Percentiles rank a stretch among this genome's conserved stretches.
Evolutionary conservation across 169 alveolate genomes (phyloP).

Genomic region (Plasmodium chabaudi): DNA sequence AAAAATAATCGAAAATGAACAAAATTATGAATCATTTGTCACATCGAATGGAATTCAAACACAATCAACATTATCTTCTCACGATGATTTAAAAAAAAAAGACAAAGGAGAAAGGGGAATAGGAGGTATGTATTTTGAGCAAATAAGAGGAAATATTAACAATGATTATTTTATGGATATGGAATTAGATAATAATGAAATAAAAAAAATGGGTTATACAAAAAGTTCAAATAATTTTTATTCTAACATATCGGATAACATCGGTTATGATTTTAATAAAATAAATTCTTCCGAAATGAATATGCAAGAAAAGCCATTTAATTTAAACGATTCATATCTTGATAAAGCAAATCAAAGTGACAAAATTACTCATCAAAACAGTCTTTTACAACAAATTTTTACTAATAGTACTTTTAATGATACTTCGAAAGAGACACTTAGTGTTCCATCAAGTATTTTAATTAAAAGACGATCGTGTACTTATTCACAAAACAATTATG

Average conservation of each 20-base stretch:
- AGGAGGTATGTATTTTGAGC: constrained; percentile 27
- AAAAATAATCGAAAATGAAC: constrained; percentile 29
- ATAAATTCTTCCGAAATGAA: constrained; percentile 21
- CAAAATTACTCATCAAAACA: neutral
- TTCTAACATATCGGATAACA: constrained; percentile 8
- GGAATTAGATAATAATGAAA: constrained; percentile 16
- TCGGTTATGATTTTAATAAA: constrained; percentile 53
- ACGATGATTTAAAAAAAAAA: constrained; percentile 9
- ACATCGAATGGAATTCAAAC: constrained; percentile 28
- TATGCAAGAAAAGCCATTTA: constrained; percentile 15
- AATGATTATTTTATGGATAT: constrained; percentile 39
- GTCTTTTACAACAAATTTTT: neutral
- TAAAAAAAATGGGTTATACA: constrained; percentile 4
- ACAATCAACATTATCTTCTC: constrained; percentile 35
- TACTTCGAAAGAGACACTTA: constrained; percentile 43
- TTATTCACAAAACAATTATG: constrained; percentile 34
- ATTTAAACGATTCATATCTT: neutral
- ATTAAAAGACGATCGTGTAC: constrained; percentile 59
- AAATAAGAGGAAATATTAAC: constrained; percentile 40
- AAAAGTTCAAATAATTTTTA: constrained; percentile 3
- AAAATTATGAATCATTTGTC: constrained; percentile 18
- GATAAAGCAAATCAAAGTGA: constrained; percentile 13
- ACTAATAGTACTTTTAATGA: constrained; percentile 34
- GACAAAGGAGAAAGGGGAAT: neutral
- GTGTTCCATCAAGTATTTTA: constrained; percentile 73